Conservation (phyloP, 805 yeast genomes). For the Starmerella asiatica region DNA sequence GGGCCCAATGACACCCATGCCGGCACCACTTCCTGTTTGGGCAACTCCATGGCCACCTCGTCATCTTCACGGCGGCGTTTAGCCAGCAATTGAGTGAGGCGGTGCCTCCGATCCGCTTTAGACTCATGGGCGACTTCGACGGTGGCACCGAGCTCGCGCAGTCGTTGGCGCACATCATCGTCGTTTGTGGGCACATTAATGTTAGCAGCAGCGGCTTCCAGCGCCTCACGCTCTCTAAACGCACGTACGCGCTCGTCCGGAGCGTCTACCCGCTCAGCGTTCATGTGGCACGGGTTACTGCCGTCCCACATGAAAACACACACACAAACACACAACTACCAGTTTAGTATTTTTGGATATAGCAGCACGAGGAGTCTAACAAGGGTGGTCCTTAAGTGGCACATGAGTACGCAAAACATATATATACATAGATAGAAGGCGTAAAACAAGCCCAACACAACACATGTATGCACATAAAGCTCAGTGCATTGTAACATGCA, state of each 20-base stretch:
- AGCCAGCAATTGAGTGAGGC: conserved; percentile 38
- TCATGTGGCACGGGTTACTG: too few relatives aligned
- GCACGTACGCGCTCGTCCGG: conserved; percentile 1
- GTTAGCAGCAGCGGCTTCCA: conserved; percentile 13
- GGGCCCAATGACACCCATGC: background rate
- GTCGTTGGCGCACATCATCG: conserved; percentile 39
- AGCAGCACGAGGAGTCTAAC: too few relatives aligned
- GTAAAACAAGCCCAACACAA: too few relatives aligned
- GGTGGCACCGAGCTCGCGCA: conserved; percentile 45
- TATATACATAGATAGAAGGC: too few relatives aligned
- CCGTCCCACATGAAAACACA: too few relatives aligned
- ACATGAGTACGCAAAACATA: too few relatives aligned
- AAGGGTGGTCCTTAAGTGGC: too few relatives aligned
- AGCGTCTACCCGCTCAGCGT: conserved; percentile 5
- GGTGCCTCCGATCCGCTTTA: conserved; percentile 43
- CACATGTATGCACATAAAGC: too few relatives aligned
- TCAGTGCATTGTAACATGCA: too few relatives aligned
- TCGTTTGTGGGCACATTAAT: conserved; percentile 50
- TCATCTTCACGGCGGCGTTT: conserved; percentile 15
- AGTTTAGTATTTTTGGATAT: too few relatives aligned
- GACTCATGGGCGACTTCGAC: conserved; percentile 46
- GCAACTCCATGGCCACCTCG: conserved; percentile 1
- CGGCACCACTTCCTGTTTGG: background rate
- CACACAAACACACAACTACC: too few relatives aligned
- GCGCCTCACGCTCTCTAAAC: conserved; percentile 2